Evolutionary conservation across 371 early-diverging fungal species (phyloP), one percentile per base, ranked within the genome.

Genomic region (Haplosporangium sp.): DNA sequence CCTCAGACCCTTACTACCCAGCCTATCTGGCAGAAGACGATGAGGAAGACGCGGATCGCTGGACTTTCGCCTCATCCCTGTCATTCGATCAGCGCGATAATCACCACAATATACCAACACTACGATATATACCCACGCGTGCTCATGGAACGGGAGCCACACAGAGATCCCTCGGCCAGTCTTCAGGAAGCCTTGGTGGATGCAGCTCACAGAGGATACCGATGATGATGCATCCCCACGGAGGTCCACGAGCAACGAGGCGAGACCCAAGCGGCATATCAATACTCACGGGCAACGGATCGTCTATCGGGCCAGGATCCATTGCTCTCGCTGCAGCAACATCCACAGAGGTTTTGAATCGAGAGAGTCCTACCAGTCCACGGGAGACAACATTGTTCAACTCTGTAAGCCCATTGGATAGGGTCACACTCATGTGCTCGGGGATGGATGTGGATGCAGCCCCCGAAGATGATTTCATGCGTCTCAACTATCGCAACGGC

Each of bases 31-130:
- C 73, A 8, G 80, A 80, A 29, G 74, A 80, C 41, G 80, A 80
- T 37, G 80, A 80, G 18, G 80, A 80, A 29, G 80, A 80, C 47
- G 80, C 74, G 6, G 80, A 80, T 42, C 70, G 80, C 36, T 80
- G 80, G 80, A 80, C 80, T 1, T 80, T 80, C 70, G 80, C 80
- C 2, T 80, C 80, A 13, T 80, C 80, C 7, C 23, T 80, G n/a
- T 80, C 80, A n/a, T 80, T 80, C 42, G 80, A 73, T 59, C 80
- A 73, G 23, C 59, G 77, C 38, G 77, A 77, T 5, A 70, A 61
- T 43, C 46, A 60, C 45, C 66, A 67, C 21, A 67, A 58, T 54
- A 54, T 77, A 37, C 77, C 77, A 0, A 77, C 77, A 10, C 48
- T 77, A 14, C 67, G 77, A 16, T 77, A 77, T 71, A 77, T 77